phyloP scores from a whole-genome alignment of 2,329 filamentous ascomycete species.

The Metarhizium anisopliae region DNA sequence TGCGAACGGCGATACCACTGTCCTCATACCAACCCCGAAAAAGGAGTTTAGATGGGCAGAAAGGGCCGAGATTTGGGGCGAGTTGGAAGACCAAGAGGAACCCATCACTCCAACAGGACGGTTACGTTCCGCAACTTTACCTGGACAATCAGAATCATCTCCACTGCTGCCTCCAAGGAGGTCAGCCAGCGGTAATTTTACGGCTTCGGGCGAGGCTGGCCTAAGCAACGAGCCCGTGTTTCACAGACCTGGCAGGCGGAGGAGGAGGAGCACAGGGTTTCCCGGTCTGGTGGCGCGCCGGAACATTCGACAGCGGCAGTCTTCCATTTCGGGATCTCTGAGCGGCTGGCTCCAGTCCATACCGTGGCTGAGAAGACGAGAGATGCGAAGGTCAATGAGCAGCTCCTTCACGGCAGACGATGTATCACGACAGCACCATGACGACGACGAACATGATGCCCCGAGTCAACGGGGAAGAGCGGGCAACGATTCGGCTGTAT shows the following conservation, averaged over 20 bases:
- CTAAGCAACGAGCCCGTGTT: conserved; percentile 21
- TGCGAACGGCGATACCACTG: conserved; percentile 26
- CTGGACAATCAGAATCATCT: conserved; percentile 29
- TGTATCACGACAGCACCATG: not conserved
- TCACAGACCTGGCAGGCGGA: conserved; percentile 28
- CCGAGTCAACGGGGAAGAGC: not conserved
- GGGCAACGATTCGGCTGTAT: conserved; percentile 24
- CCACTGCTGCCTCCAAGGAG: conserved; percentile 29
- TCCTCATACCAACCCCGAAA: conserved; percentile 32
- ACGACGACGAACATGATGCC: not conserved
- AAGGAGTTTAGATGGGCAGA: conserved; percentile 53
- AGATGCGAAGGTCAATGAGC: conserved; percentile 6
- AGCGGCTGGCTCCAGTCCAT: conserved; percentile 42
- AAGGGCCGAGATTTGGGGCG: conserved; percentile 76
- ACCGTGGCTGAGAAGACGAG: conserved; percentile 39
- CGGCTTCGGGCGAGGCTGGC: conserved; percentile 16
- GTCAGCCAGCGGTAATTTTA: conserved; percentile 19
- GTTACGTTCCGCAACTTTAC: conserved; percentile 40
- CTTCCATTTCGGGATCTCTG: conserved; percentile 39
- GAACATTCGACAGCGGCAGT: conserved; percentile 27
- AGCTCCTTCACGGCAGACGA: conserved; percentile 5
- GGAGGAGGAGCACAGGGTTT: conserved; percentile 54
- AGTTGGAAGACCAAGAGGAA: conserved; percentile 66
- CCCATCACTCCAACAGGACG: conserved; percentile 30
- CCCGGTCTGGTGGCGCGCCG: conserved; percentile 49